A percentile compares a stretch with the other conserved stretches of the same genome.
These are phyloP conservation scores for Ceratobasidium sp. DNA, from an alignment of 1,284 basidiomycete genomes.

Conservation along the genomic window DNA sequence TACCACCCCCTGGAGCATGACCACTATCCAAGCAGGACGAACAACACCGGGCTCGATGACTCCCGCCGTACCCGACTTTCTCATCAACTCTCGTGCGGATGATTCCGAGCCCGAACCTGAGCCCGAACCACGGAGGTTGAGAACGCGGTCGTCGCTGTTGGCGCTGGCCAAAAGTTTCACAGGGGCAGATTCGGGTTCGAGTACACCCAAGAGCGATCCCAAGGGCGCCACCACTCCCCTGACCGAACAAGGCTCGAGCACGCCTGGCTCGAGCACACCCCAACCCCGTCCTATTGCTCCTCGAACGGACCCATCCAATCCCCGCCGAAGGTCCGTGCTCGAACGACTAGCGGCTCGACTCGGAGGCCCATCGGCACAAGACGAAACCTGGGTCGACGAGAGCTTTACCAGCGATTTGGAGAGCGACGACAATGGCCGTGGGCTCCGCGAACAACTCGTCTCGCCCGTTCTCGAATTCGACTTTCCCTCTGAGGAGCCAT, in stretches of 20 bases:
- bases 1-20: background rate
- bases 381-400: slow-evolving; percentile 11
- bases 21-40: background rate
- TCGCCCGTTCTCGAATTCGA: background rate
- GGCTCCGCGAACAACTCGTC: no score
- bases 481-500: background rate
- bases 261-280: background rate
- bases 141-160: slow-evolving; percentile 15
- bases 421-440: no score
- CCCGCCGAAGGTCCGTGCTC: slow-evolving; percentile 7
- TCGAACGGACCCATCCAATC: background rate
- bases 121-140: slow-evolving; percentile 3
- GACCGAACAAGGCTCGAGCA: background rate
- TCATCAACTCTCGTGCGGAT: slow-evolving; percentile 3
- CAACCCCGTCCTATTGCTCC: background rate
- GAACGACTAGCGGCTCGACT: slow-evolving; percentile 5
- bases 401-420: slow-evolving; percentile 1
- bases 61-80: slow-evolving; percentile 28
- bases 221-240: background rate
- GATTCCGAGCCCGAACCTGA: background rate
- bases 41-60: background rate
- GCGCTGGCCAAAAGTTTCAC: background rate
- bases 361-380: background rate
- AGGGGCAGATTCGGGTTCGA: background rate
- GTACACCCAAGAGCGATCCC: background rate